phyloP scores from a whole-genome alignment of 768 basidiomycete species.

The Agrocybe praecox region DNA sequence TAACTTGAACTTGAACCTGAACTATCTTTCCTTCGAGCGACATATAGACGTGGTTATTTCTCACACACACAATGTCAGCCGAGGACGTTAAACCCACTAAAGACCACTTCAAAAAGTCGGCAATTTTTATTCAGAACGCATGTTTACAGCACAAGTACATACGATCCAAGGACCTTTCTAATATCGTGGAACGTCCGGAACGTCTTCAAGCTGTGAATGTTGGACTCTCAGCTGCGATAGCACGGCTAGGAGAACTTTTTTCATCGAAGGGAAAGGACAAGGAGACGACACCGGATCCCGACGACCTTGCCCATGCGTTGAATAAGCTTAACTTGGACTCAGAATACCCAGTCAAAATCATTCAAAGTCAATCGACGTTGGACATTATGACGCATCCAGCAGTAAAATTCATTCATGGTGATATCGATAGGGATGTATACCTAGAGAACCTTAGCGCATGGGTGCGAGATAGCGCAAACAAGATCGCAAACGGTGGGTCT shows the following conservation, averaged over 20 bases:
- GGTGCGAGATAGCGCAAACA: slow-evolving; percentile 60
- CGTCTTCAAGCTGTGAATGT: slow-evolving; percentile 82
- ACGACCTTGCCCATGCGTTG: slow-evolving; percentile 28
- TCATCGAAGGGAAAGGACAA: not conserved
- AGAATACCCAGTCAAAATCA: slow-evolving; percentile 40
- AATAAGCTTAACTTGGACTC: slow-evolving; percentile 25
- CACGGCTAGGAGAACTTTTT: slow-evolving; percentile 59
- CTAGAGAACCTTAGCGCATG: slow-evolving; percentile 63
- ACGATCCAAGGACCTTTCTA: slow-evolving; percentile 70
- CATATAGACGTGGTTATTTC: too few species aligned
- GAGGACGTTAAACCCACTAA: not conserved
- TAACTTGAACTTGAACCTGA: too few species aligned
- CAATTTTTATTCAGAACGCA: slow-evolving; percentile 65
- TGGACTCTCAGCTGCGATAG: slow-evolving; percentile 79
- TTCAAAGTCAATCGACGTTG: slow-evolving; percentile 54
- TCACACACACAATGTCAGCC: not conserved
- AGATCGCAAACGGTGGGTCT: slow-evolving; percentile 59
- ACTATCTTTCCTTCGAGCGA: too few species aligned
- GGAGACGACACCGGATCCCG: slow-evolving; percentile 11
- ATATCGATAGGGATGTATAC: slow-evolving; percentile 67
- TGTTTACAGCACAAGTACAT: slow-evolving; percentile 80
- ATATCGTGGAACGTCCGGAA: slow-evolving; percentile 90
- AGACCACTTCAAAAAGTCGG: slow-evolving; percentile 16
- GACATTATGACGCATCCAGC: slow-evolving; percentile 63
- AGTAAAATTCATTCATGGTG: slow-evolving; percentile 75